These are phyloP conservation scores for Boletus rubropictus DNA, from an alignment of 768 basidiomycete genomes.

Conservation along the genomic window DNA sequence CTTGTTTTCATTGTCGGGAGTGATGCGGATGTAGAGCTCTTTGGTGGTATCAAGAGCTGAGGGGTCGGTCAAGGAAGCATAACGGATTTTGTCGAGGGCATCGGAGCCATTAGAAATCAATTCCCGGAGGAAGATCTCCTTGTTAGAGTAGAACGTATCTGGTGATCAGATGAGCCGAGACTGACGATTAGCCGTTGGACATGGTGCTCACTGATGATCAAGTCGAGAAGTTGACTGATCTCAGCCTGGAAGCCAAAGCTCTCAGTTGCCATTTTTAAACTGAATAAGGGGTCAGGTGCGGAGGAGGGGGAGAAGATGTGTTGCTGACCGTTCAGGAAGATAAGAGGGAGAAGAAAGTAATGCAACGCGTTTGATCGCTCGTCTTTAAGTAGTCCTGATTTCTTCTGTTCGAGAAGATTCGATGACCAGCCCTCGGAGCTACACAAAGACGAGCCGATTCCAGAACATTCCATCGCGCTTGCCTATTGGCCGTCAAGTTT, in stretches of 20 bases:
- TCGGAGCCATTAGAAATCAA: conserved; percentile 96
- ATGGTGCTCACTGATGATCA: conserved; percentile 84
- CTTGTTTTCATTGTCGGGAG: conserved; percentile 95
- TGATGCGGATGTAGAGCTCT: conserved; percentile 92
- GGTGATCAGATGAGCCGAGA: conserved; percentile 11
- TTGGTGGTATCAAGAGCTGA: conserved; percentile 83
- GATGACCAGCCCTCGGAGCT: conserved; percentile 19
- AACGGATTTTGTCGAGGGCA: conserved; percentile 99
- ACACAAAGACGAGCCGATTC: conserved; percentile 23
- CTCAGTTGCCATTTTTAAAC: conserved; percentile 64
- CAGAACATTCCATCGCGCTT: conserved; percentile 32
- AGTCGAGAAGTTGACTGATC: conserved; percentile 96
- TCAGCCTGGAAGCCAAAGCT: conserved; percentile 98
- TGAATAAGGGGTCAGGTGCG: conserved; percentile 13
- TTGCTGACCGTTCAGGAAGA: conserved; percentile 14
- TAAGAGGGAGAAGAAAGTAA: conserved; percentile 3
- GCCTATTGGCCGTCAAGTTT: conserved; percentile 19
- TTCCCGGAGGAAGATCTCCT: conserved; percentile 99
- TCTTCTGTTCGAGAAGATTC: conserved; percentile 40
- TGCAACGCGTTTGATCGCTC: conserved; percentile 16
- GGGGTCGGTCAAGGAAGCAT: conserved; percentile 91
- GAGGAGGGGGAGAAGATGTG: neutral
- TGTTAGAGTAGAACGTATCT: conserved; percentile 99
- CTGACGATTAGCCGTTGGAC: neutral
- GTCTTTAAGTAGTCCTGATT: conserved; percentile 34